phyloP scores from a whole-genome alignment of 305 asterid genomes.

The Ruellia speciosa region DNA sequence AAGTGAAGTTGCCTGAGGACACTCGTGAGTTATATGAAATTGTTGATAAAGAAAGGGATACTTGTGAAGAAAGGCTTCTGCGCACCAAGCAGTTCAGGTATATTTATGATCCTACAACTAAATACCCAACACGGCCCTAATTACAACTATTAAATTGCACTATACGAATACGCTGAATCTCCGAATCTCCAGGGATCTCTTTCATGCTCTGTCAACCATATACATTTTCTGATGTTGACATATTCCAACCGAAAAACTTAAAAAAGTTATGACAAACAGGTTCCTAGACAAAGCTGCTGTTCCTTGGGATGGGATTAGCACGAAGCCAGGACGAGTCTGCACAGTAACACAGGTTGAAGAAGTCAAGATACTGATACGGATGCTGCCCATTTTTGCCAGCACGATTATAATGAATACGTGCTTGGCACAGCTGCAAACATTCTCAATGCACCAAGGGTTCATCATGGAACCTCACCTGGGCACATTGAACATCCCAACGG shows the following conservation, averaged over 20 bases:
- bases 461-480: conserved; percentile 41
- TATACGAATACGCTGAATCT: too few relatives aligned
- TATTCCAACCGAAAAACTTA: too few relatives aligned
- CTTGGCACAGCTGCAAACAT: conserved; percentile 45
- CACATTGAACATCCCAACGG: conserved; percentile 33
- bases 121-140: not conserved
- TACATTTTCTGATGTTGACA: too few relatives aligned
- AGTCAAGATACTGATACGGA: conserved; percentile 40
- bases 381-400: conserved; percentile 39
- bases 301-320: conserved; percentile 7
- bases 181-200: too few relatives aligned
- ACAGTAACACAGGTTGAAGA: conserved; percentile 52
- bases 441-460: conserved; percentile 44
- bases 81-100: conserved; percentile 35
- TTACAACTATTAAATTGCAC: not conserved
- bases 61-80: conserved; percentile 21
- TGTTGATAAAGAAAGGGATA: conserved; percentile 18
- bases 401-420: conserved; percentile 49
- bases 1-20: conserved; percentile 20
- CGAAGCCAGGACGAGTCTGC: conserved; percentile 28
- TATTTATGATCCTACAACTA: not conserved
- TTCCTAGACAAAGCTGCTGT: conserved; percentile 44
- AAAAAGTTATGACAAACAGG: conserved; percentile 21
- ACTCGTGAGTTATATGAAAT: conserved; percentile 15
- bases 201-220: too few relatives aligned